Evolutionary conservation across 2,329 filamentous ascomycete species (phyloP).

Genomic region (Neofusicoccum cordaticola): DNA sequence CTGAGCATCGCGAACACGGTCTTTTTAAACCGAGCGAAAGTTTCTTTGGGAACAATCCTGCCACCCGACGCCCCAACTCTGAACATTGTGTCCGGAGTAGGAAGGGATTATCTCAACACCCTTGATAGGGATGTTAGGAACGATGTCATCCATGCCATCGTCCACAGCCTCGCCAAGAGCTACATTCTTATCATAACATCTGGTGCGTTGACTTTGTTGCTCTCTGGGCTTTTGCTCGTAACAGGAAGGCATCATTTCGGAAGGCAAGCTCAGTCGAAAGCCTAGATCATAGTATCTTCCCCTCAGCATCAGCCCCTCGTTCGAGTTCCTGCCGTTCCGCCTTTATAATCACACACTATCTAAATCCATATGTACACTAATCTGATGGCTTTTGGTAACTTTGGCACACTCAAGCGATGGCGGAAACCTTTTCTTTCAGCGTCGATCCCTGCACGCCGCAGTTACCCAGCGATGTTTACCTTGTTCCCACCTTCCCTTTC

Average conservation of each 20-base stretch:
- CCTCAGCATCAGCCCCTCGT: too few species aligned
- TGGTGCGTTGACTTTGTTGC: not conserved
- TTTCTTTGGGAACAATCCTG: not conserved
- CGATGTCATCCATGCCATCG: not conserved
- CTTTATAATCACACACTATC: too few species aligned
- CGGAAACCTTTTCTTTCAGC: too few species aligned
- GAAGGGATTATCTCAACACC: not conserved
- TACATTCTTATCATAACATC: not conserved
- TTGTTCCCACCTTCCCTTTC: too few species aligned
- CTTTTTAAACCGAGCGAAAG: constrained; percentile 19
- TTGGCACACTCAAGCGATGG: too few species aligned
- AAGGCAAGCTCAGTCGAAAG: not conserved
- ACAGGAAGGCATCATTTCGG: not conserved
- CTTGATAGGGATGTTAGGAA: not conserved
- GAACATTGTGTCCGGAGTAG: not conserved
- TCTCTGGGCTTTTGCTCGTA: not conserved
- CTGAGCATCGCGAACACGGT: constrained; percentile 20
- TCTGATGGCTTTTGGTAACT: too few species aligned
- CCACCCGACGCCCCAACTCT: not conserved
- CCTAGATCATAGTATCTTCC: too few species aligned
- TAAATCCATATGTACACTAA: too few species aligned
- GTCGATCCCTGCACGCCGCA: too few species aligned
- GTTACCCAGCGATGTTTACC: too few species aligned
- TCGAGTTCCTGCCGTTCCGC: too few species aligned
- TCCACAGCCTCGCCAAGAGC: not conserved